Evolutionary conservation across 2,329 filamentous ascomycete species (phyloP), one percentile per base, ranked within the genome.

Genomic region (Cladosporium sphaerospermum): DNA sequence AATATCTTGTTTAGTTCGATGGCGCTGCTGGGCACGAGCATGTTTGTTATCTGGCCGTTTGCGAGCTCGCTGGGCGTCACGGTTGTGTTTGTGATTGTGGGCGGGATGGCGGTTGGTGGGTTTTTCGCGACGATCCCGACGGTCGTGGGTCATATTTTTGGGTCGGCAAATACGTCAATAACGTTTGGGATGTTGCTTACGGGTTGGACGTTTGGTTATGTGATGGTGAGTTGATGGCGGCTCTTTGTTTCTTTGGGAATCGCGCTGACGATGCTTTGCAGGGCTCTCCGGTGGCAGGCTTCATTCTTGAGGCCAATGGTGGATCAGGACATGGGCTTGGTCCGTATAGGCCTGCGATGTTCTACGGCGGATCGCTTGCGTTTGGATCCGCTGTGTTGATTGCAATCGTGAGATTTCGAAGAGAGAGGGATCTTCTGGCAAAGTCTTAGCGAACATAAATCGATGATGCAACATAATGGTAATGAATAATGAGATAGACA

Each of bases 101-200:
- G 84, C 57, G 82, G 82, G 0, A 67, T 76, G 36, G 74, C 78
- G 4, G 84, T 84, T 59, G 82, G 82, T 0, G 80, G 78, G 0
- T 85, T 85, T 69, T 85, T 85, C 61, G 76, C 78, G 1, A 78
- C 78, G 0, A 82, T 84, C 73, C 82, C 82, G 0, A 84, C 82
- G 0, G 81, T 81, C 2, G 78, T 84, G 0, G 76, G 78, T 0
- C 81, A 76, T 57, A 74, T 81, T 0, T 83, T 83, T 67, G 81
- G 80, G 1, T 78, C 48, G 2, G 48, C 40, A 13, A 51, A 43
- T 13, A 51, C 44, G 74, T 3, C 75, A 3, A 75, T 81, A 16
- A 80, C 78, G 0, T 81, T 85, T 76, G 75, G 79, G 4, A 83
- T 84, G 79, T 74, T 81, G 36, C 75, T 82, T 2, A 82, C 77